Base-by-base conservation (phyloP, 2,329 filamentous ascomycete genomes). In the Fonsecaea monophora region DNA sequence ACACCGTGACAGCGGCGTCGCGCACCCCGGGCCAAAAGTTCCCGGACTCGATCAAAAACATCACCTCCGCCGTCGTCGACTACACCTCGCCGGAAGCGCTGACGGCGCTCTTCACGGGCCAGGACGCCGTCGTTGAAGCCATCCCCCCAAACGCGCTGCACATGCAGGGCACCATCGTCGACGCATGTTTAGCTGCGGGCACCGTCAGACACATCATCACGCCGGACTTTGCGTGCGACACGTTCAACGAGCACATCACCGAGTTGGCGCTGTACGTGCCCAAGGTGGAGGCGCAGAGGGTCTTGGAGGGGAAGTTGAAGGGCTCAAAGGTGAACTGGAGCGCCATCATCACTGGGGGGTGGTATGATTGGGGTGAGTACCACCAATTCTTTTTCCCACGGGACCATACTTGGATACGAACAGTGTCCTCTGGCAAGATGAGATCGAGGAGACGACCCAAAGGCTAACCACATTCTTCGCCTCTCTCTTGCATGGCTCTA, bases 111-210 rank as follows among this genome's bases (percentile, higher is more conserved):
- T 74, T 78, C 21, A 69, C 66, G 13, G 74, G 74, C 13, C 72
- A 78, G 58, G 74, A 78, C 60, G 75, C 69, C 1, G 69, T 78
- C 2, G 71, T 78, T 6, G 59, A 62, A 38, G 64, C 64, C 1
- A 62, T 66, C 35, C 64, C 64, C 2, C 64, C 64, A 34, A 62
- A 66, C 25, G 42, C 60, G 6, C 42, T 55, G 45, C 35, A 62
- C 55, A 13, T 62, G 25, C 64, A 62, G 34, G 18, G 53, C 6
- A 55, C 53, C 54, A 59, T 66, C 18, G 59, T 66, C 1, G 64
- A 62, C 9, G 64, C 64, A 0, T 61, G 59, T 21, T 40, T 66
- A 45, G 60, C 56, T 13, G 32, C 64, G 21, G 60, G 60, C 8
- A 66, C 53, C 3, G 60, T 66, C 53, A 59, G 62, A 54, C 64